Conservation (phyloP, 129 eudicot species). For the Lactuca saligna region DNA sequence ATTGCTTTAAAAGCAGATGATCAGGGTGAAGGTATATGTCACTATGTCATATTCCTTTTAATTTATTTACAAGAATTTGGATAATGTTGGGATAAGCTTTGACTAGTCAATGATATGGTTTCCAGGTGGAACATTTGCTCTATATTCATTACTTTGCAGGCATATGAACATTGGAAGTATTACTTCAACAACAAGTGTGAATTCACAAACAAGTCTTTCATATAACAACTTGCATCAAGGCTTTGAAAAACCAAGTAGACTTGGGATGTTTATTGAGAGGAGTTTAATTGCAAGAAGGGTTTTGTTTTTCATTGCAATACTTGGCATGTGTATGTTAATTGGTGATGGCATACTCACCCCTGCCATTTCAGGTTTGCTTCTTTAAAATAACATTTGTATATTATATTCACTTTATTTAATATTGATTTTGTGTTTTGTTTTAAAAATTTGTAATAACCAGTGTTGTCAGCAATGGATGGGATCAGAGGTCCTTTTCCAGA, state of each 20-base stretch:
- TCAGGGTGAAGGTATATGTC: conserved; percentile 68
- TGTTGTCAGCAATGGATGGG: conserved; percentile 77
- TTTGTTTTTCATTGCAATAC: conserved; percentile 58
- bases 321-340: conserved; percentile 81
- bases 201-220: conserved; percentile 29
- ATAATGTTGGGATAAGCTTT: conserved; percentile 6
- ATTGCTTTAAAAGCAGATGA: conserved; percentile 73
- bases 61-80: not conserved
- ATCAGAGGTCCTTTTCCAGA: conserved; percentile 69
- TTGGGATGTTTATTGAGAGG: conserved; percentile 55
- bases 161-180: conserved; percentile 55
- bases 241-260: conserved; percentile 42
- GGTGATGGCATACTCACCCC: conserved; percentile 85
- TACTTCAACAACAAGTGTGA: conserved; percentile 39
- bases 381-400: not conserved
- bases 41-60: not conserved
- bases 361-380: conserved; percentile 63
- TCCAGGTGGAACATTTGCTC: conserved; percentile 79
- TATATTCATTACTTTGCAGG: conserved; percentile 70
- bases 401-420: not conserved
- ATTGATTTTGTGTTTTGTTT: not conserved
- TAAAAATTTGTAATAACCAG: conserved; percentile 33
- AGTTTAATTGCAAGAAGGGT: conserved; percentile 63
- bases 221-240: conserved; percentile 21
- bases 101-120: conserved; percentile 15